Evolutionary conservation across 106 monocot species (phyloP).

Genomic region (Apostasia ramifera): DNA sequence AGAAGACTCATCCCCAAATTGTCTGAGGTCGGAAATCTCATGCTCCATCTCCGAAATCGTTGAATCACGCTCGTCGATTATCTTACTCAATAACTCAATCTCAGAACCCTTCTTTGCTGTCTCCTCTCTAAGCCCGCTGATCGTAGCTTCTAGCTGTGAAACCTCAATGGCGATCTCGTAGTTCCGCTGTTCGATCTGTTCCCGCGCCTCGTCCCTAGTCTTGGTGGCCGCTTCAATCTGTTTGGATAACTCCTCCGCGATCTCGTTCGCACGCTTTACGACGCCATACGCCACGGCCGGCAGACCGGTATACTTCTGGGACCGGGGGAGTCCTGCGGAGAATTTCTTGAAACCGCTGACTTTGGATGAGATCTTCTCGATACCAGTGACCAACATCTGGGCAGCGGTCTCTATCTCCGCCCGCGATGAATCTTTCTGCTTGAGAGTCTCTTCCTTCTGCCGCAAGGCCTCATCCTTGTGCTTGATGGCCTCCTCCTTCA

Average conservation of each 20-base stretch:
- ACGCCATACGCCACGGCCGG: slow-evolving; percentile 82
- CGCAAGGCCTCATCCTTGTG: slow-evolving; percentile 17
- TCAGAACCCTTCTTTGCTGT: slow-evolving; percentile 30
- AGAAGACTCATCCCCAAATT: slow-evolving; percentile 38
- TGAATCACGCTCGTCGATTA: slow-evolving; percentile 30
- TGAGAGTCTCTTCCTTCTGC: slow-evolving; percentile 19
- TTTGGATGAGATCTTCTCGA: slow-evolving; percentile 72
- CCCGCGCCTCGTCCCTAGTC: slow-evolving; percentile 58
- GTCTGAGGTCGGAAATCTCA: slow-evolving; percentile 34
- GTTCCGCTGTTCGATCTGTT: slow-evolving; percentile 82
- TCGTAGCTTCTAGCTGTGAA: slow-evolving; percentile 85
- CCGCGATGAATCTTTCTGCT: slow-evolving; percentile 19
- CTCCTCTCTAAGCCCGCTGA: slow-evolving; percentile 46
- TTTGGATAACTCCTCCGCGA: slow-evolving; percentile 61
- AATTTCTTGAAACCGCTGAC: slow-evolving; percentile 42
- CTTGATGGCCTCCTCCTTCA: slow-evolving; percentile 15
- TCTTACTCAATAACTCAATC: slow-evolving; percentile 28
- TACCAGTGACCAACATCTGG: slow-evolving; percentile 75
- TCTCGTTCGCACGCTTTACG: slow-evolving; percentile 71
- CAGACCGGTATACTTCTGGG: slow-evolving; percentile 82
- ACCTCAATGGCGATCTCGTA: slow-evolving; percentile 98
- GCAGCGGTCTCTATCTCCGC: slow-evolving; percentile 57
- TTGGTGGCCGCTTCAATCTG: slow-evolving; percentile 53
- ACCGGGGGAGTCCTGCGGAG: slow-evolving; percentile 48
- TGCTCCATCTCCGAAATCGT: slow-evolving; percentile 32